phyloP scores from a whole-genome alignment of 1,139 yeast genomes.

The Pichia sp. region DNA sequence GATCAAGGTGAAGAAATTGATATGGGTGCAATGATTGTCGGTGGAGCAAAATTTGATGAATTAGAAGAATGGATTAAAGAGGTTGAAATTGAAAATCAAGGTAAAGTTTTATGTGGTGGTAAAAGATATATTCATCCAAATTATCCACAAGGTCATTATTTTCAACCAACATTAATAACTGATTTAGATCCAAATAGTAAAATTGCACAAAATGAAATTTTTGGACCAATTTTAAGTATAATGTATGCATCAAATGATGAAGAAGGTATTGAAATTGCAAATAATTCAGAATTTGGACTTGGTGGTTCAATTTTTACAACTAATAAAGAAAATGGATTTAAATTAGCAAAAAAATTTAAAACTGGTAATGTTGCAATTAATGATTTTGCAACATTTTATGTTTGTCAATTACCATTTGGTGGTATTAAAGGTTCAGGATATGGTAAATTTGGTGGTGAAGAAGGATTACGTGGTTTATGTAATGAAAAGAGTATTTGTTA shows the following conservation, averaged over 20 bases:
- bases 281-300: conserved; percentile 81
- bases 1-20: conserved; percentile 87
- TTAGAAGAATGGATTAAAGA: conserved; percentile 62
- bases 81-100: conserved; percentile 72
- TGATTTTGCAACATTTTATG: conserved; percentile 93
- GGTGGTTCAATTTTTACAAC: conserved; percentile 80
- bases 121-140: conserved; percentile 74
- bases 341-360: conserved; percentile 55
- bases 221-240: conserved; percentile 83
- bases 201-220: conserved; percentile 84
- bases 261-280: conserved; percentile 74
- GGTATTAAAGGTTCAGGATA: conserved; percentile 90
- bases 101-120: conserved; percentile 75
- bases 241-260: conserved; percentile 61
- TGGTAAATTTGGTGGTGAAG: conserved; percentile 96
- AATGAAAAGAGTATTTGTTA: conserved; percentile 78
- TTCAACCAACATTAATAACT: conserved; percentile 77
- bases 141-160: conserved; percentile 92
- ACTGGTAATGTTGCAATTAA: conserved; percentile 94
- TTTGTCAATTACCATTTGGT: conserved; percentile 95
- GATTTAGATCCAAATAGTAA: conserved; percentile 76
- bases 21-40: conserved; percentile 90
- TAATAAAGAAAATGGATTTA: conserved; percentile 45
- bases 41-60: conserved; percentile 60
- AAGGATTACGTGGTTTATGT: conserved; percentile 87